Evolutionary conservation across 352 stramenopile genomes (phyloP), one percentile per base, ranked within the genome.

Genomic region (Phytopythium helicoides): DNA sequence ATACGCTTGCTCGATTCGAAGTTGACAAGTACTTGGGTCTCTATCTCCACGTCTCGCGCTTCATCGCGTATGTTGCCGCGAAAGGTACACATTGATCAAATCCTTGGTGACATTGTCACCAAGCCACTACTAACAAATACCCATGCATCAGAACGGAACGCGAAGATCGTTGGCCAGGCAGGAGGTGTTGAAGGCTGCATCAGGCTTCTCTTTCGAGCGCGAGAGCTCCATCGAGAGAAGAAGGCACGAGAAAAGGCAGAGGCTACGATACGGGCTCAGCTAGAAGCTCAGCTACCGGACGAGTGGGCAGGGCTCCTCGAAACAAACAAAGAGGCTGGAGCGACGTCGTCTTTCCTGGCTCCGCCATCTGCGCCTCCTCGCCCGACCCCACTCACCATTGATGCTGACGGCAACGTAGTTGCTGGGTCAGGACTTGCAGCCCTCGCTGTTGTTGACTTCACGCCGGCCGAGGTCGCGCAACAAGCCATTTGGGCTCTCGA

Each of bases 401-500:
- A 72, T 40, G 59, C 48, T 6, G 56, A 57, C 2, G 67, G 54
- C 5, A 55, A 68, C 53, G 55, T 73, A 16, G 55, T 62, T 12
- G 46, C 33, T 15, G 31, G 14, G 16, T 36, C 25, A 8, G 81
- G 53, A 15, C 34, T 88, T 11, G 70, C 54, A 8, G 71, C 67
- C 2, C 61, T 88, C 8, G 67, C 77, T 12, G 66, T 73, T 3
- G 75, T 87, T 2, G 80, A 88, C 44, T 87, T 84, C 33, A 86
- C 76, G 0, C 78, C 76, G 7, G 73, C 73, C 0, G 80, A 90
- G 39, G 69, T 90, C 19, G 80, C 70, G 3, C 80, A 90, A 50
- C 76, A 80, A 40, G 73, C 75, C 14, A 62, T 88, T n/a, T 90
- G 80, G 80, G 71, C 80, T 5, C 66, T 90, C n/a, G 80, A 90